A percentile compares a stretch with the other conserved stretches of the same genome.
phyloP scores from a whole-genome alignment of 257 asterid species.

The Fraxinus americana region DNA sequence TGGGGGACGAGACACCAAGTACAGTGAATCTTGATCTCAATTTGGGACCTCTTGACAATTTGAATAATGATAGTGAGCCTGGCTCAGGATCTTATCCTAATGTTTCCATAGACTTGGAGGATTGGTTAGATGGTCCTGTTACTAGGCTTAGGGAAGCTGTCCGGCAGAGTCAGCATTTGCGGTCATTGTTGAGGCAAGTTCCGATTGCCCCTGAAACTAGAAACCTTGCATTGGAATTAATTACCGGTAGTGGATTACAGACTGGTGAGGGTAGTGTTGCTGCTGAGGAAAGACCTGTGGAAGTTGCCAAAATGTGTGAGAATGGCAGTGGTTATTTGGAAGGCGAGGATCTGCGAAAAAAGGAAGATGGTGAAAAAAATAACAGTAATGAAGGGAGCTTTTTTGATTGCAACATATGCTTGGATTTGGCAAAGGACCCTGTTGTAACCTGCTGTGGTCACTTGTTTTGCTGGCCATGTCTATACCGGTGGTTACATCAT shows the following conservation, averaged over 20 bases:
- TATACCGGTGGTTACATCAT: slow-evolving; percentile 81
- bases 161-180: slow-evolving; percentile 3
- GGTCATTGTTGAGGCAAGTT: slow-evolving; percentile 2
- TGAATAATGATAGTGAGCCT: slow-evolving; percentile 46
- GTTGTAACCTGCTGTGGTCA: slow-evolving; percentile 69
- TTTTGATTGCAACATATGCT: slow-evolving; percentile 90
- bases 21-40: slow-evolving; percentile 92
- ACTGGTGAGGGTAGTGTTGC: slow-evolving; percentile 81
- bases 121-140: neutral
- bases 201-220: slow-evolving; percentile 1
- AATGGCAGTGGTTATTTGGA: slow-evolving; percentile 44
- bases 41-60: slow-evolving; percentile 75
- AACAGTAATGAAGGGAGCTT: slow-evolving; percentile 68
- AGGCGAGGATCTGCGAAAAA: slow-evolving; percentile 53
- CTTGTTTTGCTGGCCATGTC: slow-evolving; percentile 96
- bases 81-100: slow-evolving; percentile 41
- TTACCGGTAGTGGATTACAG: slow-evolving; percentile 51
- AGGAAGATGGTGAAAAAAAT: slow-evolving; percentile 58
- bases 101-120: slow-evolving; percentile 20
- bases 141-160: slow-evolving; percentile 9
- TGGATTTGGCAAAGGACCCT: slow-evolving; percentile 63
- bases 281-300: slow-evolving; percentile 47
- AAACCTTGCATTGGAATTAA: slow-evolving; percentile 53
- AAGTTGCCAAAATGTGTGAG: slow-evolving; percentile 50
- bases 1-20: slow-evolving; percentile 67